These are phyloP conservation scores for Acephala macrosclerotiorum DNA, from an alignment of 2,329 filamentous ascomycete species.

Conservation along the genomic window DNA sequence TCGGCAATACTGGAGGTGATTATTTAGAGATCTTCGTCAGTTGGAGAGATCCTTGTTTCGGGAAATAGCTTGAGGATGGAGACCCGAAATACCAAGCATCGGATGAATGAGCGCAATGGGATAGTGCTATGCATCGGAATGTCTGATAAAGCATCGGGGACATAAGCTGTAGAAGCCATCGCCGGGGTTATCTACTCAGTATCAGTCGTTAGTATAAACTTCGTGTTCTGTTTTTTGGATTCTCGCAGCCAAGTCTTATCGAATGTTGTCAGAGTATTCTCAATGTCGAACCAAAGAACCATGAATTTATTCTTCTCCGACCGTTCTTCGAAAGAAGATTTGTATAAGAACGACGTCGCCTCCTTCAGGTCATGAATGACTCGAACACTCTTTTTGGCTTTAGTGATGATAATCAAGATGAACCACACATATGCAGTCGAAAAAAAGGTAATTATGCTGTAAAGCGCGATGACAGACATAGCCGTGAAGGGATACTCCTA, in stretches of 20 bases:
- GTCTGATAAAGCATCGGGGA: too few species aligned
- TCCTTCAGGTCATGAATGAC: too few species aligned
- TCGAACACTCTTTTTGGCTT: background rate
- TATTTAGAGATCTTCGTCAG: background rate
- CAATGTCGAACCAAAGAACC: background rate
- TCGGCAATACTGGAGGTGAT: background rate
- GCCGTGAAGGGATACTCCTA: too few species aligned
- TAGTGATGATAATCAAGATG: too few species aligned
- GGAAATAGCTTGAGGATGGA: background rate
- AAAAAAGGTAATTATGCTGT: too few species aligned
- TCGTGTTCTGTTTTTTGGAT: background rate
- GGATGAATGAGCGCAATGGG: background rate
- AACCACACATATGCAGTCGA: too few species aligned
- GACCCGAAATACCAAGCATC: background rate
- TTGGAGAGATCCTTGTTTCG: background rate
- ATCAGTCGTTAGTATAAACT: background rate
- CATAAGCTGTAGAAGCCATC: too few species aligned
- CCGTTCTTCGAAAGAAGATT: background rate
- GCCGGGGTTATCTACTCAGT: background rate
- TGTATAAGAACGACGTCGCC: background rate
- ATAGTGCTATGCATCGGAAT: too few species aligned
- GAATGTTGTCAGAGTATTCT: background rate
- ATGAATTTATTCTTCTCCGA: background rate
- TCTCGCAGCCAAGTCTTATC: background rate
- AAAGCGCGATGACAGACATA: too few species aligned